phyloP scores from a whole-genome alignment of 305 asterid species.

The Withania somnifera region DNA sequence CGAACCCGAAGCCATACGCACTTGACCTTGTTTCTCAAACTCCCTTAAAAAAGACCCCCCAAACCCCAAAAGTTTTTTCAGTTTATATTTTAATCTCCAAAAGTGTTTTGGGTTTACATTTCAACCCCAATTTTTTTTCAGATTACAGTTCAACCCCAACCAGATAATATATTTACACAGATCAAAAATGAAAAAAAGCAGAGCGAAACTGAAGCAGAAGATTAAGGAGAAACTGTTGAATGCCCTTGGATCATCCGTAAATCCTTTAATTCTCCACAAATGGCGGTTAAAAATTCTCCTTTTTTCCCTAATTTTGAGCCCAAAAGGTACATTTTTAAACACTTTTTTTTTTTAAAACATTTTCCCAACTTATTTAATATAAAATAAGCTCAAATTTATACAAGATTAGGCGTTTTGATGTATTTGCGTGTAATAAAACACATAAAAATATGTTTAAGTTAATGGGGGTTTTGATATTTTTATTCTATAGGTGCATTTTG shows the following conservation, averaged over 20 bases:
- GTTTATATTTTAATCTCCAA: no score
- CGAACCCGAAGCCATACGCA: no score
- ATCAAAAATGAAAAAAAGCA: background rate
- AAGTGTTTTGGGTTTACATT: no score
- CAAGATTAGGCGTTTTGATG: background rate
- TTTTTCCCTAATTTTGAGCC: constrained; percentile 16
- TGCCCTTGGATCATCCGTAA: constrained; percentile 15
- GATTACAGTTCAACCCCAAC: background rate
- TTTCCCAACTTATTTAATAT: background rate
- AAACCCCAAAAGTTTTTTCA: no score
- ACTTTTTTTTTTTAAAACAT: background rate
- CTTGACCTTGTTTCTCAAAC: no score
- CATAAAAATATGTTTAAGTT: background rate
- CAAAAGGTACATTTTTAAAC: constrained; percentile 18
- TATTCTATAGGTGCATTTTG: background rate
- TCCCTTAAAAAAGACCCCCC: no score
- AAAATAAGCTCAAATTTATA: background rate
- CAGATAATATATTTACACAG: background rate
- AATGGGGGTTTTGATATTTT: background rate
- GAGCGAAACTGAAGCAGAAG: constrained; percentile 13
- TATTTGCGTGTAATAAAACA: background rate
- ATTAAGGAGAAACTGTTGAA: constrained; percentile 16
- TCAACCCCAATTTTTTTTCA: no score
- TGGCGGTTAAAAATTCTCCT: constrained; percentile 19
- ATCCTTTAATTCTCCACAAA: constrained; percentile 14